Percentiles rank a stretch among this genome's conserved stretches.
phyloP scores from a whole-genome alignment of 2,329 filamentous ascomycete genomes.

The Alternaria hordeiaustralica region DNA sequence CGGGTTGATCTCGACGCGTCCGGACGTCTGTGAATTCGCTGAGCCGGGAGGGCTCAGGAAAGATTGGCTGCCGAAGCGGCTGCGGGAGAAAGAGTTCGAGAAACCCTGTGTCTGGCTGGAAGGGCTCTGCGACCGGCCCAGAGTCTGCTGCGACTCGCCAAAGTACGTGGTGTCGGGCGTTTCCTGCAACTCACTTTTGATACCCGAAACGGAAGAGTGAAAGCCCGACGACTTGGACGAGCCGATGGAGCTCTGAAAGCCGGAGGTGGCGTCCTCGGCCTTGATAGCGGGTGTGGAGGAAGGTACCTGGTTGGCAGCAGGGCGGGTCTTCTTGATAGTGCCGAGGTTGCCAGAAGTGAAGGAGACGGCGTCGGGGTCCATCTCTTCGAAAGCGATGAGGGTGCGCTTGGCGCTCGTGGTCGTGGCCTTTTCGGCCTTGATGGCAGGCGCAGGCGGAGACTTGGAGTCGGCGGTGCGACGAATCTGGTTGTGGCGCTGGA shows the following conservation, averaged over 20 bases:
- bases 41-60: background rate
- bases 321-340: too few species aligned
- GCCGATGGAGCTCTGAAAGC: background rate
- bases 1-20: background rate
- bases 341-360: background rate
- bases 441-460: fast-evolving
- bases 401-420: background rate
- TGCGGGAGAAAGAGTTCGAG: background rate
- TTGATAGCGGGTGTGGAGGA: background rate
- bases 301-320: fast-evolving
- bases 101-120: background rate
- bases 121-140: background rate
- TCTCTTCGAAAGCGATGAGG: background rate
- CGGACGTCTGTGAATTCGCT: background rate
- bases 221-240: fast-evolving
- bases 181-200: background rate
- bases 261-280: too few species aligned
- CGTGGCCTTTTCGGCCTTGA: background rate
- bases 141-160: background rate
- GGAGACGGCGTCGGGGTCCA: background rate
- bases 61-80: background rate
- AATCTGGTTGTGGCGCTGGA: too few species aligned
- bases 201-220: background rate
- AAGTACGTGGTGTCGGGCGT: background rate
- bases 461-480: background rate